A percentile compares a stretch with the other conserved stretches of the same genome.
phyloP scores from a whole-genome alignment of 2,329 filamentous ascomycete species.

The Erysiphe pulchra region DNA sequence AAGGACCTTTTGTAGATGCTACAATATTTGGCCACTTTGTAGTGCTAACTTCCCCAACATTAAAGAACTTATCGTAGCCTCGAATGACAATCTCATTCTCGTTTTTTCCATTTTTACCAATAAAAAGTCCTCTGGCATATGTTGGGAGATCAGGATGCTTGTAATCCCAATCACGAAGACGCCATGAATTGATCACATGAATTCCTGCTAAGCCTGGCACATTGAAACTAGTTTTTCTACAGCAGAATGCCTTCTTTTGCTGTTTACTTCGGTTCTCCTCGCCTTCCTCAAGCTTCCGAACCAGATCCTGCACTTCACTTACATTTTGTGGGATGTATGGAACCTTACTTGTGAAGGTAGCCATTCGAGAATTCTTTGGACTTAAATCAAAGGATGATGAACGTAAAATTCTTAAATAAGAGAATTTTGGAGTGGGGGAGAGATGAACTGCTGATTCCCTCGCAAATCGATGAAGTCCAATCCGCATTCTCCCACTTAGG shows the following conservation, averaged over 20 bases:
- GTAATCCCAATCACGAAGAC: constrained; percentile 87
- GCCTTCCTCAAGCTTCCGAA: constrained; percentile 29
- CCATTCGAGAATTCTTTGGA: too few species aligned
- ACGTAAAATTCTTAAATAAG: too few species aligned
- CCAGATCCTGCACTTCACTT: constrained; percentile 27
- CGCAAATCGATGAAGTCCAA: too few species aligned
- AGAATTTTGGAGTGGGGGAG: too few species aligned
- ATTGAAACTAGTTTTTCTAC: constrained; percentile 56
- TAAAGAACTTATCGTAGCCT: constrained; percentile 99
- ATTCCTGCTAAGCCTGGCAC: constrained; percentile 35
- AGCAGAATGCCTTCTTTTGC: constrained; percentile 37
- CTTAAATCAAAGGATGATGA: too few species aligned
- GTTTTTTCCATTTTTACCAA: constrained; percentile 38
- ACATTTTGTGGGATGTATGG: constrained; percentile 30
- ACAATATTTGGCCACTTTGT: constrained; percentile 69
- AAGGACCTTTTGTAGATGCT: constrained; percentile 54
- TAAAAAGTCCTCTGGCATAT: constrained; percentile 85
- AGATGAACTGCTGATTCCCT: too few species aligned
- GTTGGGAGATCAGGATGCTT: constrained; percentile 68
- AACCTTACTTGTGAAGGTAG: too few species aligned
- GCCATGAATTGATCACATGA: constrained; percentile 68
- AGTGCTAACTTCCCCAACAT: constrained; percentile 53
- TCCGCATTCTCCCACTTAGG: too few species aligned
- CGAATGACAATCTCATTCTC: constrained; percentile 57
- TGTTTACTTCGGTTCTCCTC: constrained; percentile 37